Conservation (phyloP, 1,284 basidiomycete species). For the Heterobasidion occidentale region DNA sequence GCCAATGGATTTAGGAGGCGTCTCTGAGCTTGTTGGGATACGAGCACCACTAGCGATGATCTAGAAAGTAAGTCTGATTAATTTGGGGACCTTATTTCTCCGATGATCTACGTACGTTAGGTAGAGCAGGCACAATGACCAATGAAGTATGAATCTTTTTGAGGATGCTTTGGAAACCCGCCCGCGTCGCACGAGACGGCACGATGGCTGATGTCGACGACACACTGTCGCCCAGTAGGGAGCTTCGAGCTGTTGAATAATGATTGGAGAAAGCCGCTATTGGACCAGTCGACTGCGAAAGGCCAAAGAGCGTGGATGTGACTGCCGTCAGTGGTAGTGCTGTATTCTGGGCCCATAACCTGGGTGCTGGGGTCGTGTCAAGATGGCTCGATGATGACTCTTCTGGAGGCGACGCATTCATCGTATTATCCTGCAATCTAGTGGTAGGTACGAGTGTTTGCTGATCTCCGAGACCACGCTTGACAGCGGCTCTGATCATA, state of each 20-base stretch:
- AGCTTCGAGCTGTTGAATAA: too few relatives aligned
- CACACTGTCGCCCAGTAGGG: conserved; percentile 14
- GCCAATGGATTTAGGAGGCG: not conserved
- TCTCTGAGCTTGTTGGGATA: conserved; percentile 15
- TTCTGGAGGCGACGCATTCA: not conserved
- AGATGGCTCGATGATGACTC: not conserved
- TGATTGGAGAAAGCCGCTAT: too few relatives aligned
- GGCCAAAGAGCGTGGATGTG: conserved; percentile 16
- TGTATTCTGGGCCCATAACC: conserved; percentile 1
- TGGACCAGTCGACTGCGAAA: not conserved
- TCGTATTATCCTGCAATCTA: not conserved
- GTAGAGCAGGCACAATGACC: conserved; percentile 39
- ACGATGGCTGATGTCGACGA: not conserved
- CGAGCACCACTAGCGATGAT: not conserved
- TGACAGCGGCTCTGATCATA: conserved; percentile 46
- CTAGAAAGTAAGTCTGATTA: not conserved
- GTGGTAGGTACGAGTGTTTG: not conserved
- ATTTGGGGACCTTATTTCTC: not conserved
- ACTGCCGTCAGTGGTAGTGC: conserved; percentile 9
- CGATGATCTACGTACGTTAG: conserved; percentile 22
- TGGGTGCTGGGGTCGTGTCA: not conserved
- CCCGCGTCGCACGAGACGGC: not conserved
- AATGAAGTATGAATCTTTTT: conserved; percentile 33
- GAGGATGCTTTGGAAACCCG: conserved; percentile 28
- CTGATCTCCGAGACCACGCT: conserved; percentile 19